Conservation (phyloP, 2,329 filamentous ascomycete genomes). For the Aspergillaceae sp. region DNA sequence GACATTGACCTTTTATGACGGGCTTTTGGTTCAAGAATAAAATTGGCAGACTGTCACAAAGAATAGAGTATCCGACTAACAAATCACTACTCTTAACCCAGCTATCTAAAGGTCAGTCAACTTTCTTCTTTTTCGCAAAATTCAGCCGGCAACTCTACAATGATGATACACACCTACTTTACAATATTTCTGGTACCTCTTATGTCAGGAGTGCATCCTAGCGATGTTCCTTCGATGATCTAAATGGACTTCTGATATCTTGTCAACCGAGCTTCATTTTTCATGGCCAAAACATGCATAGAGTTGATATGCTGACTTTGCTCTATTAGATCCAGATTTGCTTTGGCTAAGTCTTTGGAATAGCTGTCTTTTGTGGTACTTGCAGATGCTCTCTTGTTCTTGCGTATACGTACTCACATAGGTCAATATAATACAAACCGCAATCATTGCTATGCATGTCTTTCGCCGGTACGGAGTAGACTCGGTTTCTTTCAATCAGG, state of each 20-base stretch:
- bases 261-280: neutral
- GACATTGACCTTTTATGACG: neutral
- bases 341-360: no score
- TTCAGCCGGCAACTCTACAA: conserved; percentile 16
- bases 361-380: no score
- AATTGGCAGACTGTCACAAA: no score
- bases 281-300: no score
- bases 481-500: no score
- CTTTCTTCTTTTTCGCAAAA: neutral
- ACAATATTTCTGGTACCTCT: conserved; percentile 93
- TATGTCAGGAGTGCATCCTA: conserved; percentile 61
- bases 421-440: no score
- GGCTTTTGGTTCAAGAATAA: neutral
- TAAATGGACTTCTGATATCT: conserved; percentile 70
- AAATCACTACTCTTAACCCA: neutral
- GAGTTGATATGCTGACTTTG: neutral
- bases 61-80: neutral
- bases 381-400: no score
- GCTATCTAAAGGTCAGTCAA: neutral
- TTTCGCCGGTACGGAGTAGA: no score
- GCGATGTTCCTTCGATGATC: conserved; percentile 60
- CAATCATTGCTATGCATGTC: no score
- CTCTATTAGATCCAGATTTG: no score
- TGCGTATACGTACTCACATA: no score
- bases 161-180: conserved; percentile 63